phyloP scores from a whole-genome alignment of 768 basidiomycete genomes.

The Serendipita vermifera region DNA sequence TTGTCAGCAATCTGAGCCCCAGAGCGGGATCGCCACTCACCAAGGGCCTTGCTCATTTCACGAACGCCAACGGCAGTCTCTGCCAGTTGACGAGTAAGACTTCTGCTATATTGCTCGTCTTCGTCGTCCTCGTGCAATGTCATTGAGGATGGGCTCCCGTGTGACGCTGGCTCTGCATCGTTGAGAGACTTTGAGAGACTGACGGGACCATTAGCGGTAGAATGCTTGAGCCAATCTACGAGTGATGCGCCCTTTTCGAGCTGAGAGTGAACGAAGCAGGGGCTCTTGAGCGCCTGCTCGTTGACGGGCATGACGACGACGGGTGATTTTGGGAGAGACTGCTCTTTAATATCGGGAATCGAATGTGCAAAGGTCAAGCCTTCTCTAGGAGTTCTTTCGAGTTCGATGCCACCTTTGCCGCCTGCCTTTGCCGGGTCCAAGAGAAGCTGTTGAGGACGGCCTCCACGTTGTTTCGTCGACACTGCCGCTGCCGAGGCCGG shows the following conservation, averaged over 20 bases:
- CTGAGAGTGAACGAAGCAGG: constrained; percentile 88
- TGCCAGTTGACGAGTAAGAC: constrained; percentile 82
- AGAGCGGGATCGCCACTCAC: constrained; percentile 33
- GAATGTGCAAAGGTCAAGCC: background rate
- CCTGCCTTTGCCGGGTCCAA: background rate
- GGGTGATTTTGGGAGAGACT: background rate
- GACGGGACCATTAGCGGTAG: constrained; percentile 26
- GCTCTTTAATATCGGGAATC: constrained; percentile 2
- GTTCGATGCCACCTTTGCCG: background rate
- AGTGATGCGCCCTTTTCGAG: constrained; percentile 73
- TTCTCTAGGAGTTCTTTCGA: background rate
- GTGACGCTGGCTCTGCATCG: constrained; percentile 7
- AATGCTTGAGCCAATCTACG: constrained; percentile 53
- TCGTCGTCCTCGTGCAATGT: constrained; percentile 21
- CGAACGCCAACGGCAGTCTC: constrained; percentile 95
- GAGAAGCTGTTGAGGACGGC: background rate
- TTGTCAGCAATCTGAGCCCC: background rate
- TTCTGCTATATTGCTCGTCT: constrained; percentile 58
- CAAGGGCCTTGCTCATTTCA: constrained; percentile 98
- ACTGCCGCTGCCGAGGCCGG: background rate
- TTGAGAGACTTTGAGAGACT: constrained; percentile 42
- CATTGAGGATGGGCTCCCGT: constrained; percentile 18
- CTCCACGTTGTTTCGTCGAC: background rate
- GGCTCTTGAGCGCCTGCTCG: constrained; percentile 39
- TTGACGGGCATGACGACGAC: background rate